A percentile compares a stretch with the other conserved stretches of the same genome.
phyloP scores from a whole-genome alignment of 1,139 yeast species.

The Candida sp. region DNA sequence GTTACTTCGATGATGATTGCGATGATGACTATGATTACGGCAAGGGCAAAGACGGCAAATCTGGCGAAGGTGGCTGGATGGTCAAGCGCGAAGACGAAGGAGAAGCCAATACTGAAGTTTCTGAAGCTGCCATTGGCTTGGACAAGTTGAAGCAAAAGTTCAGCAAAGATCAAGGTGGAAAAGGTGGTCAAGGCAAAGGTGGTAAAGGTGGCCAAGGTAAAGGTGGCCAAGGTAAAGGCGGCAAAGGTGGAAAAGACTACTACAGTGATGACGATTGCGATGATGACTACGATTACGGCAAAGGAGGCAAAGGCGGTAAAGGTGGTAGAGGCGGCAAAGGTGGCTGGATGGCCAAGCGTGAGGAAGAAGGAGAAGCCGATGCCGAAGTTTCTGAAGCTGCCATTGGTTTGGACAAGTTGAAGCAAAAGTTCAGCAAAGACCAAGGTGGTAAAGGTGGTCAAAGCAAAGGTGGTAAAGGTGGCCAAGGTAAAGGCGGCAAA shows the following conservation, averaged over 20 bases:
- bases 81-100: constrained; percentile 4
- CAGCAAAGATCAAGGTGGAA: constrained; percentile 1
- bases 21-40: not conserved
- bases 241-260: not conserved
- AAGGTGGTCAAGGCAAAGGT: not conserved
- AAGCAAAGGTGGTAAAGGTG: constrained; percentile 1
- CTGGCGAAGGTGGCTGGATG: constrained; percentile 2
- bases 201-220: constrained; percentile 7
- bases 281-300: not conserved
- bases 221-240: constrained; percentile 2
- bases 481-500: constrained; percentile 2
- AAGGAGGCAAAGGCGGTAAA: not conserved
- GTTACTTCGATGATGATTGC: not conserved
- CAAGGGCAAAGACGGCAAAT: constrained; percentile 7
- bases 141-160: constrained; percentile 3
- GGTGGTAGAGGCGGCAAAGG: not conserved
- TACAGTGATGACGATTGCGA: not conserved
- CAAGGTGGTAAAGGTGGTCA: constrained; percentile 3
- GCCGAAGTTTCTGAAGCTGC: not conserved
- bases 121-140: constrained; percentile 2
- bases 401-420: constrained; percentile 3
- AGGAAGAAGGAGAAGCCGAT: not conserved
- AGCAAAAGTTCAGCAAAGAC: not conserved
- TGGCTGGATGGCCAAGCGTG: not conserved
- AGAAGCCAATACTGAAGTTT: not conserved